phyloP scores from a whole-genome alignment of 257 asterid genomes.

The Anisodus tanguticus region DNA sequence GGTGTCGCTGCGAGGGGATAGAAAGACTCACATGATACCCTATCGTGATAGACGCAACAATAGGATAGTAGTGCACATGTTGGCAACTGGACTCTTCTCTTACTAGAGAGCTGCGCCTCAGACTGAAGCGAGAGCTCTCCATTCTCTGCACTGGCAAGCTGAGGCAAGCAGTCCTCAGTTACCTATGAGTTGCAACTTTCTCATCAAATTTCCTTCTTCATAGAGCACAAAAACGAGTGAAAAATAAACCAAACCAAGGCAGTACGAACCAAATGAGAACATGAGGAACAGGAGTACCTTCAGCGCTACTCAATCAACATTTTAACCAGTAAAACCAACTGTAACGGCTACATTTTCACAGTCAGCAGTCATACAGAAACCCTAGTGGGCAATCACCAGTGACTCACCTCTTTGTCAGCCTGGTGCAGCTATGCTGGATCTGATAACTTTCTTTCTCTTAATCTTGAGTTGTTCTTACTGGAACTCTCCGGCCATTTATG shows the following conservation, averaged over 20 bases:
- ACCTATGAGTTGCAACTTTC: neutral
- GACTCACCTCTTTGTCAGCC: neutral
- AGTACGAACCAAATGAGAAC: neutral
- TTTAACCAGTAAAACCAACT: neutral
- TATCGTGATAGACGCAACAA: neutral
- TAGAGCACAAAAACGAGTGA: neutral
- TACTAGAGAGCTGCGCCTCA: neutral
- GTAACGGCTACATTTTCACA: slow-evolving; percentile 10
- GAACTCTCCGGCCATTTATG: neutral
- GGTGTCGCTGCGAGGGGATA: neutral
- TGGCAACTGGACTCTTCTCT: neutral
- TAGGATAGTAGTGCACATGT: neutral
- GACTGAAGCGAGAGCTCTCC: neutral
- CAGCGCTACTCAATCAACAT: too few relatives aligned
- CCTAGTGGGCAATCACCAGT: slow-evolving; percentile 7
- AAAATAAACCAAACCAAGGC: neutral
- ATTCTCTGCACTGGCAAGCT: neutral
- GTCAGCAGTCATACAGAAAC: neutral
- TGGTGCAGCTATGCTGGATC: neutral
- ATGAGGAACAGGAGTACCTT: neutral
- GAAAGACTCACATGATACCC: neutral
- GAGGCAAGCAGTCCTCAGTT: neutral
- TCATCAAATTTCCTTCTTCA: neutral
- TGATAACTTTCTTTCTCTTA: neutral
- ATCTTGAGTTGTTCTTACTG: neutral